Evolutionary conservation across 768 basidiomycete species (phyloP), one percentile per base, ranked within the genome.

Genomic region (Leccinellum luteum): DNA sequence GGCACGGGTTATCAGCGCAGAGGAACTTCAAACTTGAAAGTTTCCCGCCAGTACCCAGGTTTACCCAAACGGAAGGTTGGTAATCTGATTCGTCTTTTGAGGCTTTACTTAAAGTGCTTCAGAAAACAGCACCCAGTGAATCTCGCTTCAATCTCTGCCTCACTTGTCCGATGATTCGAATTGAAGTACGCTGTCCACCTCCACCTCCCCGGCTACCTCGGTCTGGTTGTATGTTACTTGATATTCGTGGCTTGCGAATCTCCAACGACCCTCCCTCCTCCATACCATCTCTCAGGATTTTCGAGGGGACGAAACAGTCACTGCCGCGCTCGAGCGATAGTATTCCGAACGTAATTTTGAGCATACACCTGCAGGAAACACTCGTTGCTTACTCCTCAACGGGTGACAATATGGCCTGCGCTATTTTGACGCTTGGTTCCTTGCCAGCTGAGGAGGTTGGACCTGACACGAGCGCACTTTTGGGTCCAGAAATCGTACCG

Each of bases 181-280:
- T 88, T 21, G 82, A 93, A 67, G 66, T 88, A 50, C 83, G 89
- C 48, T 86, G 83, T 66, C 85, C 86, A 6, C 78, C 90, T 30
- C 85, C 85, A 5, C 67, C 75, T 19, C 68, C 68, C 2, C 71
- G 62, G 25, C 38, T 67, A 7, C 77, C 76, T 17, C 82, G 89
- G 25, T 92, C 92, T 45, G 92, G 93, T 5, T 81, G 83, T 25
- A 59, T 91, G 5, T 72, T 89, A 15, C 27, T 90, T 32, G 89
- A 92, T 64, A 52, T 90, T 1, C 83, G 86, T 65, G 75, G 78
- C 52, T 61, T 90, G 21, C 69, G 57, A 7, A 57, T 86, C 17
- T 71, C 66, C 51, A 77, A 72, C 38, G 67, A 71, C 17, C 28
- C 51, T n/a, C 53, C 53, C 23, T 52, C 59, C 14, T 30, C 38